Evolutionary conservation across 2,329 filamentous ascomycete genomes (phyloP), one percentile per base, ranked within the genome.

Genomic region (Thelonectria rubi): DNA sequence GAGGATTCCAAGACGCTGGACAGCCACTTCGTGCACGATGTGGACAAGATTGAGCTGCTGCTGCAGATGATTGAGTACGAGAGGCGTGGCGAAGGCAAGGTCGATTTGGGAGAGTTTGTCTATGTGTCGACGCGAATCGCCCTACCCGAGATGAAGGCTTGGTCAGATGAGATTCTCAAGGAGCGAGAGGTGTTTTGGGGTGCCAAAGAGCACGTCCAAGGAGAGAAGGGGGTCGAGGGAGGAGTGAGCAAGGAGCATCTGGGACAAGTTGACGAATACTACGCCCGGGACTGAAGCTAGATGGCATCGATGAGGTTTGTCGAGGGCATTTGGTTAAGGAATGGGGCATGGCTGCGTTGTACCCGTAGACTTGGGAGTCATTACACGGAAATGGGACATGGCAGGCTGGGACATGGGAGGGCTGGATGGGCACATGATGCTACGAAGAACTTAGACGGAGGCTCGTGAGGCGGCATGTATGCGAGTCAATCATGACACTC

Each of bases 31-130:
- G 95, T 99, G 45, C 95, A 99, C 76, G 95, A 99, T 76, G 87
- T 99, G 61, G 95, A 99, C 79, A 98, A 98, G 88, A 88, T 99
- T 77, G 95, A 99, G 80, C 81, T 99, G 67, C 79, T 99, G 63
- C 80, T 97, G 73, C 95, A 99, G 81, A 97, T 97, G 91, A 82
- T 97, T 30, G 95, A 99, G 78, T 99, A 99, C 74, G 95, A 99
- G 85, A 89, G 91, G 71, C 80, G 84, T 12, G 82, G 87, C 51
- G 79, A 88, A 57, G 86, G 87, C 26, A 78, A 80, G 65, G 76
- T 93, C 40, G 93, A 98, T 76, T 80, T 99, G 52, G 87, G 90
- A 54, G 95, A 99, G 80, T 98, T 99, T 69, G 86, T 88, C 1
- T 90, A 91, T 73, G 95, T 97, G 2, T 86, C 91, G 9, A 84